Conservation (phyloP, 2,329 filamentous ascomycete species). For the Mollisia scopiformis region DNA sequence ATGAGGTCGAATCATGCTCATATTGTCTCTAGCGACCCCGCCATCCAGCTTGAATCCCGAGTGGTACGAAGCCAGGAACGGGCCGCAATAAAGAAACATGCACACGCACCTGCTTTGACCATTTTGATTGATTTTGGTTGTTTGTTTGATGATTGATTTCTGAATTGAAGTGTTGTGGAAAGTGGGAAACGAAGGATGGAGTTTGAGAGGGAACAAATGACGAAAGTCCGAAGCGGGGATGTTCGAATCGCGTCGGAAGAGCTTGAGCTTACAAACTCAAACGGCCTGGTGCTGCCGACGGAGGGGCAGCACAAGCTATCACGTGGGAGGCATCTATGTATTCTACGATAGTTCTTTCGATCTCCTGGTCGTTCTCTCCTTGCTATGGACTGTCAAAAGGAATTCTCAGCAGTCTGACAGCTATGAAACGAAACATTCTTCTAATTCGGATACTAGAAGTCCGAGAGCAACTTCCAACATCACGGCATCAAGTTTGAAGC, state of each 20-base stretch:
- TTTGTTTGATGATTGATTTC: conserved; percentile 1
- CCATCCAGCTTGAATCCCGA: conserved; percentile 24
- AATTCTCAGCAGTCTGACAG: neutral
- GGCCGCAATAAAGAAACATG: conserved; percentile 11
- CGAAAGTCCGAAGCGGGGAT: conserved; percentile 2
- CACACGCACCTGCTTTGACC: conserved; percentile 91
- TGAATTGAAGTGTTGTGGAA: neutral
- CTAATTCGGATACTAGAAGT: neutral
- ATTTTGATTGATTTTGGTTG: conserved; percentile 67
- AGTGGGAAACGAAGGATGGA: neutral
- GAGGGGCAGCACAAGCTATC: too few relatives aligned
- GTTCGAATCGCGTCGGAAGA: neutral
- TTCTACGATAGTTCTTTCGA: too few relatives aligned
- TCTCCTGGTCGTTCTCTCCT: too few relatives aligned
- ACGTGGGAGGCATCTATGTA: too few relatives aligned
- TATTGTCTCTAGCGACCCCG: conserved; percentile 51
- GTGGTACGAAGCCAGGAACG: conserved; percentile 8
- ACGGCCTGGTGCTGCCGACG: too few relatives aligned
- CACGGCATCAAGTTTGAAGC: too few relatives aligned
- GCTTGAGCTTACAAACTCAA: conserved; percentile 4
- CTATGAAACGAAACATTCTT: neutral
- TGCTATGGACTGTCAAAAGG: neutral
- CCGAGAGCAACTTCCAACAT: neutral
- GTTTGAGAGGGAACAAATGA: neutral
- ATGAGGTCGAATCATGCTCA: conserved; percentile 58